Evolutionary conservation across 768 basidiomycete species (phyloP).

Genomic region (Coprinellus micaceus): DNA sequence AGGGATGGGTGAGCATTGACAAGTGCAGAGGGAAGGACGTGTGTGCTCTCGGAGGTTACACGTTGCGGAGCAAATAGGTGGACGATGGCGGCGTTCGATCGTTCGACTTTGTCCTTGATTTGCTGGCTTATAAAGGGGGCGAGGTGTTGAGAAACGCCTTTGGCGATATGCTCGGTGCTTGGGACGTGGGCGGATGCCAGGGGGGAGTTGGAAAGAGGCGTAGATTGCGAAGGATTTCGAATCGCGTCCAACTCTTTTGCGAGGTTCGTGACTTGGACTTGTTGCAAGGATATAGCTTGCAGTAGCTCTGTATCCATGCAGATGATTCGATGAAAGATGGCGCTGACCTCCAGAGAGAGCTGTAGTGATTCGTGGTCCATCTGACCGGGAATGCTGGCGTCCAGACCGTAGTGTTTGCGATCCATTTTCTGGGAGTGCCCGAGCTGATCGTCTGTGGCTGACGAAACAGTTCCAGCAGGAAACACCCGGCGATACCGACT

Average conservation of each 20-base stretch:
- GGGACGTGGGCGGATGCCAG: neutral
- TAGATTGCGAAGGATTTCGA: neutral
- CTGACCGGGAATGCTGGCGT: slow-evolving; percentile 8
- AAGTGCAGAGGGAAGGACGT: neutral
- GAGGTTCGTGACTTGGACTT: neutral
- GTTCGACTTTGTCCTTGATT: neutral
- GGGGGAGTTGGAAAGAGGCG: neutral
- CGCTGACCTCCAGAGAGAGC: slow-evolving; percentile 9
- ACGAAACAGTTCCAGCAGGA: neutral
- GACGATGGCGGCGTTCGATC: neutral
- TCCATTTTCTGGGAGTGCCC: slow-evolving; percentile 11
- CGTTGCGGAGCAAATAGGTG: neutral
- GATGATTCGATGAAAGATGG: slow-evolving; percentile 13
- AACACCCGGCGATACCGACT: slow-evolving; percentile 3
- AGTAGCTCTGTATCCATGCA: slow-evolving; percentile 1
- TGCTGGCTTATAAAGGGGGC: neutral
- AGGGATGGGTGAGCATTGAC: neutral
- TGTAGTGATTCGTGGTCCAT: slow-evolving; percentile 9
- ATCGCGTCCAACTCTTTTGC: neutral
- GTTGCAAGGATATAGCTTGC: neutral
- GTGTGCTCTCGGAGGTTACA: neutral
- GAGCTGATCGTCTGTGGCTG: slow-evolving; percentile 7
- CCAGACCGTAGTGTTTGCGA: slow-evolving; percentile 13
- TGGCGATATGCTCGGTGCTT: neutral
- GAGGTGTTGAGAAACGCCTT: neutral